These are phyloP conservation scores for Chytriomyces sp. DNA, from an alignment of 192 early-diverging fungal species.

Conservation along the genomic window DNA sequence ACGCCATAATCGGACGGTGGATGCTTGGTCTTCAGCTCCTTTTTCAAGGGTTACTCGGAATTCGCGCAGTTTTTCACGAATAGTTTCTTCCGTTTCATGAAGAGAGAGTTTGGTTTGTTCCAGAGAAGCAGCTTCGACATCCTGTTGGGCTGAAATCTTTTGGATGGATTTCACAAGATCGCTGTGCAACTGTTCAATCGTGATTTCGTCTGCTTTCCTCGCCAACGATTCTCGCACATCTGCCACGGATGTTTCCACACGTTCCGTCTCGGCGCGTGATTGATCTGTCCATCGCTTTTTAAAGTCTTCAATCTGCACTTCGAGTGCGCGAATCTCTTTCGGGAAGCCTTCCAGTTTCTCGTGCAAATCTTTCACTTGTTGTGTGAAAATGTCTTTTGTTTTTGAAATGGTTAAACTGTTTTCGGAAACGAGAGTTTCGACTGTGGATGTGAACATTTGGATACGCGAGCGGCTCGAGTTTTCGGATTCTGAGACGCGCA, in stretches of 20 bases:
- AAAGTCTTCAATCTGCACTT: slow-evolving; percentile 29
- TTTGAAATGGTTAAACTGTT: slow-evolving; percentile 15
- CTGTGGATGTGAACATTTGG: slow-evolving; percentile 23
- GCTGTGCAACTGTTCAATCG: slow-evolving; percentile 33
- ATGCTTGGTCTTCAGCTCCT: slow-evolving; percentile 26
- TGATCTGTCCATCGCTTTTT: slow-evolving; percentile 20
- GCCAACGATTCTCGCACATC: slow-evolving; percentile 28
- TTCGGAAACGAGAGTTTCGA: slow-evolving; percentile 31
- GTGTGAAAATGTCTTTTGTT: slow-evolving; percentile 2
- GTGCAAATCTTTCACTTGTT: slow-evolving; percentile 32
- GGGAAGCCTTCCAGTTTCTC: slow-evolving; percentile 31
- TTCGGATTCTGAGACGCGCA: slow-evolving; percentile 36
- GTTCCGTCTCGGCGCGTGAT: slow-evolving; percentile 13
- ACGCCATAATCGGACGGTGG: slow-evolving; percentile 3
- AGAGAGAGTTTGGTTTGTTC: slow-evolving; percentile 23
- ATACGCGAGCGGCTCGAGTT: slow-evolving; percentile 23
- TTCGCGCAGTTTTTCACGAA: slow-evolving; percentile 28
- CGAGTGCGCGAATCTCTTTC: slow-evolving; percentile 18
- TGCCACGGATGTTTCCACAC: background rate
- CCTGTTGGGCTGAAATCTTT: slow-evolving; percentile 26
- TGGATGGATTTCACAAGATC: slow-evolving; percentile 23
- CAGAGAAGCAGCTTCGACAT: slow-evolving; percentile 26
- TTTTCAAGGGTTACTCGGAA: slow-evolving; percentile 30
- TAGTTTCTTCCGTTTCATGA: slow-evolving; percentile 7
- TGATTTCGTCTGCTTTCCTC: slow-evolving; percentile 23